A percentile compares a stretch with the other conserved stretches of the same genome.
Evolutionary conservation across 371 early-diverging fungal genomes (phyloP).

Genomic region (Dinochytrium kinnereticum): DNA sequence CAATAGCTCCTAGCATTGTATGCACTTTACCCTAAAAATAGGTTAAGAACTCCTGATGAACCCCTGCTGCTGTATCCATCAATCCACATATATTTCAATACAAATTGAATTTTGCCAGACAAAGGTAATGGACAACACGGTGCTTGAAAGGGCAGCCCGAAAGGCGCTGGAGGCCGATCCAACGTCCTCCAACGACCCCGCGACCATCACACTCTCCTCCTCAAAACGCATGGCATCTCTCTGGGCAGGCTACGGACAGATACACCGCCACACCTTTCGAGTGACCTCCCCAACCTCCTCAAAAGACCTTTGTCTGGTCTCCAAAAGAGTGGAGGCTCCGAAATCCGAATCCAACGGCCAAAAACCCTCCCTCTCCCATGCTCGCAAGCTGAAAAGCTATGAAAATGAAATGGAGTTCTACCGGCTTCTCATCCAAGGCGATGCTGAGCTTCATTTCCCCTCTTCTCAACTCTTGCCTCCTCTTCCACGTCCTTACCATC

Average conservation of each 20-base stretch:
- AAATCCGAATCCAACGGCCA: not conserved
- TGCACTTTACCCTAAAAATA: no score
- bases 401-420: constrained; percentile 4
- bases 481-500: not conserved
- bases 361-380: constrained; percentile 4
- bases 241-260: constrained; percentile 8
- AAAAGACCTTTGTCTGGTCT: not conserved
- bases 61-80: no score
- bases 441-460: not conserved
- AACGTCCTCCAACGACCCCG: not conserved
- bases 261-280: not conserved
- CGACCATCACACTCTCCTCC: not conserved
- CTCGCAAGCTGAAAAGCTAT: not conserved
- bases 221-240: not conserved
- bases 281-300: not conserved
- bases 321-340: not conserved
- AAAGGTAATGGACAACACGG: no score
- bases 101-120: no score
- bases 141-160: no score
- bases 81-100: no score
- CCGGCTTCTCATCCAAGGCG: not conserved
- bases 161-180: no score
- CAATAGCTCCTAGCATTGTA: no score
- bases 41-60: no score
- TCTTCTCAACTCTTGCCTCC: not conserved